Evolutionary conservation across 805 yeast species (phyloP).

Genomic region (Kodamaea laetipori): DNA sequence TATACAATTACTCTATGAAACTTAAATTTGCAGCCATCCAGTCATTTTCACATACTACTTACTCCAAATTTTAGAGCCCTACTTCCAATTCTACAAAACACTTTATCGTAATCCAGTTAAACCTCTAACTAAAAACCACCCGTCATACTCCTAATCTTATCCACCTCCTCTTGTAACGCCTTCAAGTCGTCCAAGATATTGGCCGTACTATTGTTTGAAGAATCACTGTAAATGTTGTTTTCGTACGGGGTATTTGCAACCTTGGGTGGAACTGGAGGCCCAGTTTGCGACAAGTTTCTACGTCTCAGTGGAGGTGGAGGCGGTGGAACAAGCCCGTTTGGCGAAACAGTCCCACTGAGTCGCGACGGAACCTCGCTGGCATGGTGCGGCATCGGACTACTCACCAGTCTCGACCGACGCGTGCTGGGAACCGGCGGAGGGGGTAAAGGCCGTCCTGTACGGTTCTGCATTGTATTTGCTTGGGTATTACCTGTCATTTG

Average conservation of each 20-base stretch:
- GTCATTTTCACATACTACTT: no score
- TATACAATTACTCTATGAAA: no score
- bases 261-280: conserved; percentile 36
- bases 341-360: conserved; percentile 5
- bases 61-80: no score
- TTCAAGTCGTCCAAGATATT: conserved; percentile 65
- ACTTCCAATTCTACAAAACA: no score
- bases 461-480: conserved; percentile 28
- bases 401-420: conserved; percentile 36
- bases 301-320: conserved; percentile 47
- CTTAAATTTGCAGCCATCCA: no score
- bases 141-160: conserved; percentile 50
- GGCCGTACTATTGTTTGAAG: conserved; percentile 37
- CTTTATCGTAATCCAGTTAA: no score
- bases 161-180: conserved; percentile 71
- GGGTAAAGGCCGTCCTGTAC: conserved; percentile 20
- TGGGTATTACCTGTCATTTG: conserved; percentile 44
- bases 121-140: conserved; percentile 39
- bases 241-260: conserved; percentile 15
- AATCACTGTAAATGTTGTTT: conserved; percentile 12
- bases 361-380: conserved; percentile 12
- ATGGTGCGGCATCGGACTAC: conserved; percentile 31
- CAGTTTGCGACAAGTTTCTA: conserved; percentile 23
- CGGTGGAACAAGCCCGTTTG: conserved; percentile 28
- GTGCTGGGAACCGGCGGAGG: conserved; percentile 43